Evolutionary conservation across 805 yeast genomes (phyloP).

Genomic region (Lipomyces orientalis): DNA sequence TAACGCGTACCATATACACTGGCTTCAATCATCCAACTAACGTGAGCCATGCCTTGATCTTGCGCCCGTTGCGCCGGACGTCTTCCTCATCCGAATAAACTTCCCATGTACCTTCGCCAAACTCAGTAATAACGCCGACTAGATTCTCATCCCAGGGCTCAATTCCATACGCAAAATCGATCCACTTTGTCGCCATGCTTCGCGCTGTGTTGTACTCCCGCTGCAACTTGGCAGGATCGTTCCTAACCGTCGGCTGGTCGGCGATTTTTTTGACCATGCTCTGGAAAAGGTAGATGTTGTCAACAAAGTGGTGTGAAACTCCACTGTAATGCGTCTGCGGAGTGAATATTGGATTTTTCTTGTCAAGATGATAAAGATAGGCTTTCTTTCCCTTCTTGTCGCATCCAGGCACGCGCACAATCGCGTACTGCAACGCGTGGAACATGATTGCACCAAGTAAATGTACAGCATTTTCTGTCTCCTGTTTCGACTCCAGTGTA

Average conservation of each 20-base stretch:
- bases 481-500: slow-evolving; percentile 3
- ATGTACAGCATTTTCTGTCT: slow-evolving; percentile 14
- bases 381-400: slow-evolving; percentile 13
- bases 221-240: slow-evolving; percentile 18
- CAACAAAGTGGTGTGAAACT: slow-evolving; percentile 27
- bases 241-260: not conserved
- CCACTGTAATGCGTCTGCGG: slow-evolving; percentile 12
- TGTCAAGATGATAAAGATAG: slow-evolving; percentile 29
- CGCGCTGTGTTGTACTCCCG: slow-evolving; percentile 2
- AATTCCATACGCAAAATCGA: slow-evolving; percentile 18
- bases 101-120: slow-evolving; percentile 17
- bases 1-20: too few species aligned
- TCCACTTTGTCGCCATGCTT: slow-evolving; percentile 23
- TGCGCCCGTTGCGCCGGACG: slow-evolving; percentile 18
- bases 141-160: slow-evolving; percentile 21
- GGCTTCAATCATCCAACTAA: too few species aligned
- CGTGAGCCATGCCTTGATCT: slow-evolving; percentile 19
- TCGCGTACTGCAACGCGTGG: slow-evolving; percentile 22
- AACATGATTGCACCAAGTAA: slow-evolving; percentile 27
- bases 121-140: slow-evolving; percentile 19
- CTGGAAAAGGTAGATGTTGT: slow-evolving; percentile 20
- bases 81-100: slow-evolving; percentile 24
- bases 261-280: slow-evolving; percentile 16
- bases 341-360: slow-evolving; percentile 22
- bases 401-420: slow-evolving; percentile 21